Conservation (phyloP, 495 filamentous ascomycete species). For the Daldinia concentrica region DNA sequence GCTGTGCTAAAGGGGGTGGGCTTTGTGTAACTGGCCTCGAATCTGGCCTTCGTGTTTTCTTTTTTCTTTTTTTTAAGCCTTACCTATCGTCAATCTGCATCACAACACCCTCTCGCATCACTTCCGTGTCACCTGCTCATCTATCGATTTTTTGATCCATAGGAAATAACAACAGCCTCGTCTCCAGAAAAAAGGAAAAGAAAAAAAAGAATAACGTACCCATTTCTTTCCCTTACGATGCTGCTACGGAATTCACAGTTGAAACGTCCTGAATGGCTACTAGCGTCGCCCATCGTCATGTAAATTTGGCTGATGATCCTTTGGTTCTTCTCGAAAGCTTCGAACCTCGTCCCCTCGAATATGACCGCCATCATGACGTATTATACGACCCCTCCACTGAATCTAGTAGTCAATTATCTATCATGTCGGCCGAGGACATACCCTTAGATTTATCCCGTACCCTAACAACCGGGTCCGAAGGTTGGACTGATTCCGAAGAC, state of each 20-base stretch:
- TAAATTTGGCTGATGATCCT: slow-evolving; percentile 35
- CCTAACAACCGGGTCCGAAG: slow-evolving; percentile 36
- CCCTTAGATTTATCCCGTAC: slow-evolving; percentile 40
- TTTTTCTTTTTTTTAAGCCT: slow-evolving; percentile 21
- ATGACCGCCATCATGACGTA: slow-evolving; percentile 40
- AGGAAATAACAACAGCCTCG: slow-evolving; percentile 25
- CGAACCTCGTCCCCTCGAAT: slow-evolving; percentile 16
- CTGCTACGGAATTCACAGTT: slow-evolving; percentile 23
- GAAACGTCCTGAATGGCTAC: slow-evolving; percentile 40
- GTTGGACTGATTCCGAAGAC: slow-evolving; percentile 36
- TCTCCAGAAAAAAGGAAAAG: neutral
- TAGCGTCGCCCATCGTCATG: slow-evolving; percentile 25
- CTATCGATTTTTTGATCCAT: slow-evolving; percentile 27
- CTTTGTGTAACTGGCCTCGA: slow-evolving; percentile 32
- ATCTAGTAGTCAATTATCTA: slow-evolving; percentile 36
- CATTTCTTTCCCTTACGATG: slow-evolving; percentile 27
- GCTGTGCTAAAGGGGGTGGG: neutral
- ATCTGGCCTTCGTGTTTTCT: slow-evolving; percentile 21
- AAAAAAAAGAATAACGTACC: slow-evolving; percentile 4
- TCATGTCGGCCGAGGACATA: slow-evolving; percentile 44
- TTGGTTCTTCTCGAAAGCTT: slow-evolving; percentile 26
- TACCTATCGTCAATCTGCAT: slow-evolving; percentile 21
- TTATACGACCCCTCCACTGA: slow-evolving; percentile 30
- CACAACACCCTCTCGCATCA: slow-evolving; percentile 40
- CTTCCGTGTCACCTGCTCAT: slow-evolving; percentile 39